Conservation (phyloP, 2,329 filamentous ascomycete species). For the Mycosphaerella arachidis region DNA sequence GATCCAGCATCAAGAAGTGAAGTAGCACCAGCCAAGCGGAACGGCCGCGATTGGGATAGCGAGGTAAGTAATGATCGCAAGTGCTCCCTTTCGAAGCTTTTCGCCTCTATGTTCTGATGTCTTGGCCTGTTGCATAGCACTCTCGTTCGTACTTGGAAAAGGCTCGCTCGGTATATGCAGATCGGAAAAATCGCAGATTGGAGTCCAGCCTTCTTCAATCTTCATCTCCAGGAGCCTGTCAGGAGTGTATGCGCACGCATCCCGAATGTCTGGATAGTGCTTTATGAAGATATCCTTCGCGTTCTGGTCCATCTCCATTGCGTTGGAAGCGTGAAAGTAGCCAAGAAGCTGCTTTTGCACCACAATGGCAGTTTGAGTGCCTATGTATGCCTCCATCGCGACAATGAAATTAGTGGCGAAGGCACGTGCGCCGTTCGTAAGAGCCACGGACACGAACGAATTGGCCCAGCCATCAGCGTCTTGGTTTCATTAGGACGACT, state of each 20-base stretch:
- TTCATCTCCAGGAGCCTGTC: conserved; percentile 3
- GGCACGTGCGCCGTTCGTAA: background rate
- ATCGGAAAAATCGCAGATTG: conserved; percentile 4
- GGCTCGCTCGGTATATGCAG: background rate
- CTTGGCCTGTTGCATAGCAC: background rate
- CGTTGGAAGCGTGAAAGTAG: background rate
- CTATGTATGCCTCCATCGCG: background rate
- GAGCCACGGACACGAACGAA: background rate
- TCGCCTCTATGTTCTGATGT: background rate
- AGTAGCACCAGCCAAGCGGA: too few species aligned
- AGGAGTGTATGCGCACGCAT: background rate
- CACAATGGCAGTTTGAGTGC: background rate
- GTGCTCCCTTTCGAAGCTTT: too few species aligned
- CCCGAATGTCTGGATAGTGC: background rate
- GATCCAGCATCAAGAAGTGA: too few species aligned
- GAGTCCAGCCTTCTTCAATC: conserved; percentile 5
- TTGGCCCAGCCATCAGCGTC: conserved; percentile 25
- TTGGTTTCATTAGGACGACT: conserved; percentile 20
- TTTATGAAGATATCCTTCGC: background rate
- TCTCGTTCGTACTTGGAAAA: conserved; percentile 3
- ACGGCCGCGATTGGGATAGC: too few species aligned
- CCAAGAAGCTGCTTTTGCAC: background rate
- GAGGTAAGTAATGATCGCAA: too few species aligned
- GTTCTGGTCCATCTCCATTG: background rate
- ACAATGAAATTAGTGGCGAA: background rate